Conservation (phyloP, 768 basidiomycete species). For the Phaeotremella skinneri region DNA sequence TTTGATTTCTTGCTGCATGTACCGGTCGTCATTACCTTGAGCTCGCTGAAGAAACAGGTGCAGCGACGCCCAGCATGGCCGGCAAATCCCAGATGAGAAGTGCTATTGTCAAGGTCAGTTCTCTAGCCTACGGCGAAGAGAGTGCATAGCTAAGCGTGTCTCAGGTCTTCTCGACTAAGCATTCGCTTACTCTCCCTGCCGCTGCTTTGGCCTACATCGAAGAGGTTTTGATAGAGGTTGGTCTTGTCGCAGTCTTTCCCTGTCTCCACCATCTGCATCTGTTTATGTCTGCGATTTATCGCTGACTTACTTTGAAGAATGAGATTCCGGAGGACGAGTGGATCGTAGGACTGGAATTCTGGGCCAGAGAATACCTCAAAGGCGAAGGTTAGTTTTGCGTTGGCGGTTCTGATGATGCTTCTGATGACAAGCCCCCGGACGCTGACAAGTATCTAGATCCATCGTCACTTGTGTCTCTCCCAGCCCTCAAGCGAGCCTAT, state of each 20-base stretch:
- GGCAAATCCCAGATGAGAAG: slow-evolving; percentile 22
- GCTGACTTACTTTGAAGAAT: slow-evolving; percentile 26
- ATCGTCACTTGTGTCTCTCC: slow-evolving; percentile 45
- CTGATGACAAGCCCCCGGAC: background rate
- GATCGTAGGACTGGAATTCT: slow-evolving; percentile 45
- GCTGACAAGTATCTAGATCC: slow-evolving; percentile 31
- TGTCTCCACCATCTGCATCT: background rate
- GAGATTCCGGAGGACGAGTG: slow-evolving; percentile 48
- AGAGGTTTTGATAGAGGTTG: slow-evolving; percentile 43
- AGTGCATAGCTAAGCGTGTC: background rate
- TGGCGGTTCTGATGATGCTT: background rate
- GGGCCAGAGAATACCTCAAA: slow-evolving; percentile 50
- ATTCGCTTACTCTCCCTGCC: slow-evolving; percentile 48
- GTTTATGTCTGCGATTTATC: background rate
- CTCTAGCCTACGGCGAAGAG: background rate
- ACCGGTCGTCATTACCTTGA: no score
- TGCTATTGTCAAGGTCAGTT: slow-evolving; percentile 46
- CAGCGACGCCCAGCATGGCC: background rate
- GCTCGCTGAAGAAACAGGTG: no score
- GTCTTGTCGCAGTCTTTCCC: slow-evolving; percentile 2
- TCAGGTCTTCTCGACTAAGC: slow-evolving; percentile 51
- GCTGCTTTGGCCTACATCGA: slow-evolving; percentile 47
- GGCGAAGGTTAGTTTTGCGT: slow-evolving; percentile 44
- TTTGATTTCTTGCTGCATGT: no score
- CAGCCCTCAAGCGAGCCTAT: slow-evolving; percentile 47